Base-by-base conservation (phyloP, 2,329 filamentous ascomycete genomes). In the Chaetomium strumarium region DNA sequence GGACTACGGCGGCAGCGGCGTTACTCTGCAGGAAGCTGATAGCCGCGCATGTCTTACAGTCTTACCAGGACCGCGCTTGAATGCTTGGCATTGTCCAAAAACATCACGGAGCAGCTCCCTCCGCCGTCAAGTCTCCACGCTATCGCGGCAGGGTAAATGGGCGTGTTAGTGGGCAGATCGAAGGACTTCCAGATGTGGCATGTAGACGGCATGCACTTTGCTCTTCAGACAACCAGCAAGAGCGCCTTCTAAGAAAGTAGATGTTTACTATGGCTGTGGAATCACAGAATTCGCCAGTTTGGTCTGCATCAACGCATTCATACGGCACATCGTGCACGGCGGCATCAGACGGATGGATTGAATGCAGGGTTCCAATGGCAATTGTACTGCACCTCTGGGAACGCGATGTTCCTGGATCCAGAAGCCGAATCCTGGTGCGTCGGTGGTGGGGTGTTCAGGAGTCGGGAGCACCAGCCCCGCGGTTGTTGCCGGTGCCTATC, bases 111-210 rank as follows among this genome's bases (percentile, higher is more conserved):
- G 29, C 17, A 3, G 13, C 39, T 12, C 30, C 38, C 39, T 55
- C 52, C 52, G 52, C 24, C 34, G n/a, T 39, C 46, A 33, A 17
- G 36, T 12, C 19, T 9, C n/a, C 14, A n/a, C 31, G 47, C 39
- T 20, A 45, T 19, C 44, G 47, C 52, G 43, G 14, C 52, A 48
- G 52, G 52, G 12, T 51, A 50, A 49, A 50, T 31, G n/a, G 19
- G 10, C 17, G 46, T 51, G 49, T 47, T 29, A 19, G 45, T 40
- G 46, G 33, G 30, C n/a, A 2, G n/a, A 24, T 16, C 37, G 31
- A 20, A 14, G 16, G 6, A 16, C 24, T 17, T 10, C 29, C 24
- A 10, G 13, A 17, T 13, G 29, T 31, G 12, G 29, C 37, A 31
- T 24, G 16, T 16, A 1, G 31, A 17, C 17, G 39, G 24, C 7